Evolutionary conservation across 2,329 filamentous ascomycete genomes (phyloP).

Genomic region (Teratosphaeria epicoccoides): DNA sequence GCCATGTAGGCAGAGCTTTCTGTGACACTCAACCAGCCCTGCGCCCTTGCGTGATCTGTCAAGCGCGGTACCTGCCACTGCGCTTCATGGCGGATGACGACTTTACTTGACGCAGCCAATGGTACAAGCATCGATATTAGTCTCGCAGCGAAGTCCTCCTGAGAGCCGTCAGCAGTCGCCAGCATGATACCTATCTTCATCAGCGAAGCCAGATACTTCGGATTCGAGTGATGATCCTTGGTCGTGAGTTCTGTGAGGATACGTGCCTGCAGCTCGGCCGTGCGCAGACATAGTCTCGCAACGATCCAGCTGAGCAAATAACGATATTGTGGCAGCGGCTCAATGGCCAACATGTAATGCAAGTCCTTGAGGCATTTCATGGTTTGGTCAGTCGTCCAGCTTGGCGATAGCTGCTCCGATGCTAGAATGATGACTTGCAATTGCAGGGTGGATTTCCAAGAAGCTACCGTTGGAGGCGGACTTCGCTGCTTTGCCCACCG

Average conservation of each 20-base stretch:
- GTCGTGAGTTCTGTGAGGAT: constrained; percentile 29
- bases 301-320: constrained; percentile 40
- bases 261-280: constrained; percentile 21
- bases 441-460: constrained; percentile 41
- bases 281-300: constrained; percentile 31
- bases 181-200: constrained; percentile 38
- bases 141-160: constrained; percentile 28
- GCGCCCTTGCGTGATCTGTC: constrained; percentile 30
- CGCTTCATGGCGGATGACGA: constrained; percentile 44
- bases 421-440: constrained; percentile 37
- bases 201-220: constrained; percentile 37
- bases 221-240: constrained; percentile 36
- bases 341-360: constrained; percentile 32
- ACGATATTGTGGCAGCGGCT: constrained; percentile 38
- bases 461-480: constrained; percentile 34
- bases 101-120: constrained; percentile 39
- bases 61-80: constrained; percentile 39
- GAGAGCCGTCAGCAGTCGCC: constrained; percentile 27
- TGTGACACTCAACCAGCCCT: constrained; percentile 28
- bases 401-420: constrained; percentile 26
- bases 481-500: constrained; percentile 35
- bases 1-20: constrained; percentile 32
- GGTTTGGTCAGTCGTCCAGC: constrained; percentile 11
- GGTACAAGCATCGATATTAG: constrained; percentile 34
- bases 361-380: constrained; percentile 28